Evolutionary conservation across 257 asterid genomes (phyloP), one percentile per base, ranked within the genome.

Genomic region (Paulownia fortunei): DNA sequence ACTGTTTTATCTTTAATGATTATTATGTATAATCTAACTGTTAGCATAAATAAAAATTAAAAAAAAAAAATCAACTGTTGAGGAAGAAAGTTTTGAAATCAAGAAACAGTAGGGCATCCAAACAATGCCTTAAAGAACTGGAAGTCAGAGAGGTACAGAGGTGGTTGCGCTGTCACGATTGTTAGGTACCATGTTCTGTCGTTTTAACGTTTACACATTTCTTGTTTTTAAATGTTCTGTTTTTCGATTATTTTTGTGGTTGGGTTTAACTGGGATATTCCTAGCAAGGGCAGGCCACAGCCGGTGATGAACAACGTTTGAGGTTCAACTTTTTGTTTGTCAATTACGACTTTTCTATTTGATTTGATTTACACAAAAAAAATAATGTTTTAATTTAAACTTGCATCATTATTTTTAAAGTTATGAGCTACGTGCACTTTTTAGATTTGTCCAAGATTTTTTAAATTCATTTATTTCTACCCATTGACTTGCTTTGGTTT

Each of bases 101-200:
- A 51, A 12, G 26, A n/a, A 9, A 18, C 13, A 42, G 37, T 21
- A 11, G 12, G 23, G 32, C 26, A 15, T 47, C 74, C 77, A 72
- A 72, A 72, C 56, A 72, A 3, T 21, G 65, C 52, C 66, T 71
- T 71, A 72, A 39, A 27, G n/a, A 24, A 37, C 37, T 58, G 26
- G 69, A n/a, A 62, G 69, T 2, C 42, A 19, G 19, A 19, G 19
- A 23, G 8, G 30, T 9, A 4, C 47, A 6, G 26, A 32, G 42
- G 58, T 6, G 27, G 73, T 73, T 73, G 75, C 16, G 66, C 3
- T 41, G 79, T 63, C 63, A 37, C 49, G n/a, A n/a, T 64, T 30
- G 63, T 64, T 79, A 64, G 73, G 78, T 78, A 6, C 26, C 12
- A 24, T 16, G 41, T 37, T 1, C 11, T 23, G 63, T 79, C 63